These are phyloP conservation scores for Colletotrichum costaricense DNA, from an alignment of 2,329 filamentous ascomycete genomes.

Conservation along the genomic window DNA sequence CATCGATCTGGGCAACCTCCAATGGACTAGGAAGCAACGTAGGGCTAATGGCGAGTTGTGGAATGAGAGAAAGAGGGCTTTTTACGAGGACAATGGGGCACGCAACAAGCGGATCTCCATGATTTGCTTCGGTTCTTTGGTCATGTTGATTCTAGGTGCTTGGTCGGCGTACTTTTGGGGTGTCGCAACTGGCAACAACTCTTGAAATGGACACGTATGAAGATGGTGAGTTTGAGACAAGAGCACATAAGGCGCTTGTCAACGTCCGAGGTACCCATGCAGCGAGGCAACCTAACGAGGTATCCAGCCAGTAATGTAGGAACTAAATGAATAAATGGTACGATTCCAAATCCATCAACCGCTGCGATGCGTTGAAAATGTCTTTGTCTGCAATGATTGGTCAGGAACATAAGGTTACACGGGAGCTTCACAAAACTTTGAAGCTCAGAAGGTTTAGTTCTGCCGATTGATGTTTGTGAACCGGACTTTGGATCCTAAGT, in stretches of 20 bases:
- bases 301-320: not conserved
- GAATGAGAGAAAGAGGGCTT: constrained; percentile 49
- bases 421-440: not conserved
- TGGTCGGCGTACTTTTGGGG: constrained; percentile 72
- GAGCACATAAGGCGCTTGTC: not conserved
- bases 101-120: constrained; percentile 55
- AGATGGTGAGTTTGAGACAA: no score
- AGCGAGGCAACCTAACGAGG: not conserved
- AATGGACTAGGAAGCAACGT: constrained; percentile 69
- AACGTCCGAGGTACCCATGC: not conserved
- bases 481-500: not conserved
- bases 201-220: not conserved
- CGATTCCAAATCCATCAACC: not conserved
- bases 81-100: constrained; percentile 42
- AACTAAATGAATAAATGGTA: not conserved
- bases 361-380: not conserved
- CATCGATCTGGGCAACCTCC: constrained; percentile 59
- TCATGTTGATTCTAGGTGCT: constrained; percentile 60
- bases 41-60: constrained; percentile 55
- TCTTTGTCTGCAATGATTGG: no score
- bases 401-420: no score
- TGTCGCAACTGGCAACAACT: constrained; percentile 63
- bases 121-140: constrained; percentile 54
- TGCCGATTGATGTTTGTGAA: not conserved
- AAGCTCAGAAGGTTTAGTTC: not conserved